Base-by-base conservation (phyloP, 1,284 basidiomycete genomes). In the Trichosporon faecale region DNA sequence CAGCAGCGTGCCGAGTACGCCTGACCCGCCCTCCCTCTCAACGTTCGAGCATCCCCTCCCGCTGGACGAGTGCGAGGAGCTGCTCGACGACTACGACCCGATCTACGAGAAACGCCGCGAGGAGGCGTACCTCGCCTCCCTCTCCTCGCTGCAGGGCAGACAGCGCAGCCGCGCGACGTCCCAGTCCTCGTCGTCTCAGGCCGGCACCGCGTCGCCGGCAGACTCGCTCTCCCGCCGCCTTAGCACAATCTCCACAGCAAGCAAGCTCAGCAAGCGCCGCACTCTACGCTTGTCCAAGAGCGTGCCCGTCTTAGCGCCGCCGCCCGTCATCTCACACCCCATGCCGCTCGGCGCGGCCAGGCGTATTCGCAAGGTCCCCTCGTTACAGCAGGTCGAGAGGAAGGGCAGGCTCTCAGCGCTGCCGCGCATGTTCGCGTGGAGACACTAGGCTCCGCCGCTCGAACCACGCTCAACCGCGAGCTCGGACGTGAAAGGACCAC, bases 401-500 rank as follows among this genome's bases (percentile, higher is more conserved):
- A 61, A 33, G 57, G 18, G 18, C 6, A 61, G 27, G 29, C 57
- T 61, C 7, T 31, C 57, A 16, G 27, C 29, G 2, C 29, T 61
- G 14, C 57, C 57, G 5, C 57, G 57, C 57, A 61, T 61, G 57
- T 61, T 61, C 29, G 57, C 57, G 29, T 31, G 57, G 57, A 31
- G 57, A 14, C 27, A 16, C 16, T 61, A 44, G 57, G 31, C 18
- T 3, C 21, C 44, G 21, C 44, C 18, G 44, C n/a, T n/a, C n/a
- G n/a, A n/a, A n/a, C n/a, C n/a, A n/a, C n/a, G n/a, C n/a, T n/a
- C n/a, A n/a, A 14, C 40, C 14, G 12, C 40, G 40, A n/a, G 14
- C 14, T n/a, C 18, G 14, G 40, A 44, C 40, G n/a, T n/a, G n/a
- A n/a, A n/a, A n/a, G n/a, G n/a, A n/a, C n/a, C n/a, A n/a, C n/a